Evolutionary conservation across 2,329 filamentous ascomycete species (phyloP).

Genomic region (Endoconidiophora laricicola): DNA sequence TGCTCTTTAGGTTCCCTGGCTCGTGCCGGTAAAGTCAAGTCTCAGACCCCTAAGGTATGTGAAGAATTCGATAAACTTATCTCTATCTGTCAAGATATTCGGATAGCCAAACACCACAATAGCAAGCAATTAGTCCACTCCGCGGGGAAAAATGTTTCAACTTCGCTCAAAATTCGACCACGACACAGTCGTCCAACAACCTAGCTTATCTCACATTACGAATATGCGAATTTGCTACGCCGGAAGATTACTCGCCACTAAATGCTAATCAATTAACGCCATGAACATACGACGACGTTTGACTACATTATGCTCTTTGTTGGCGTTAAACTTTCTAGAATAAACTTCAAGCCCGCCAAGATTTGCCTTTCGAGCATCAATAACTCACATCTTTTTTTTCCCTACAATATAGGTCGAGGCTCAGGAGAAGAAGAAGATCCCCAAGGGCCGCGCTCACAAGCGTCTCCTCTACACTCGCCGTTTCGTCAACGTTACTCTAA

Average conservation of each 20-base stretch:
- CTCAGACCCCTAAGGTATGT: slow-evolving; percentile 78
- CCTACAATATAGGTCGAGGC: slow-evolving; percentile 50
- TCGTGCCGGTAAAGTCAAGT: slow-evolving; percentile 92
- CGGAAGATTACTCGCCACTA: too few species aligned
- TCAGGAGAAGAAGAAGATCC: slow-evolving; percentile 91
- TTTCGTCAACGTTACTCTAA: slow-evolving; percentile 96
- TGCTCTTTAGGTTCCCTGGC: slow-evolving; percentile 35
- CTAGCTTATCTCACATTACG: too few species aligned
- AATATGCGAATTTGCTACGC: too few species aligned
- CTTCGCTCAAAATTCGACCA: background rate
- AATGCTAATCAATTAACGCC: too few species aligned
- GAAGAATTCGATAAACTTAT: background rate
- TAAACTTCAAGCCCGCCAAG: background rate
- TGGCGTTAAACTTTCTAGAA: too few species aligned
- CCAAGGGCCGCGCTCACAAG: slow-evolving; percentile 97
- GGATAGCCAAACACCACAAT: background rate
- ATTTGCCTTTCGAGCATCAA: background rate
- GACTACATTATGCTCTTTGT: too few species aligned
- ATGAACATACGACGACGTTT: too few species aligned
- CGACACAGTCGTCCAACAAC: background rate
- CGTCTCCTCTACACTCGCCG: slow-evolving; percentile 89
- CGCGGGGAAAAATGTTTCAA: background rate
- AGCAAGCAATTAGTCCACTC: background rate
- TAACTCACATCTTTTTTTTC: background rate
- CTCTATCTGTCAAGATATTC: background rate